A percentile compares a stretch with the other conserved stretches of the same genome.
These are phyloP conservation scores for Brasenia schreberi DNA, from an alignment of 164 flowering plant genomes.

Conservation along the genomic window DNA sequence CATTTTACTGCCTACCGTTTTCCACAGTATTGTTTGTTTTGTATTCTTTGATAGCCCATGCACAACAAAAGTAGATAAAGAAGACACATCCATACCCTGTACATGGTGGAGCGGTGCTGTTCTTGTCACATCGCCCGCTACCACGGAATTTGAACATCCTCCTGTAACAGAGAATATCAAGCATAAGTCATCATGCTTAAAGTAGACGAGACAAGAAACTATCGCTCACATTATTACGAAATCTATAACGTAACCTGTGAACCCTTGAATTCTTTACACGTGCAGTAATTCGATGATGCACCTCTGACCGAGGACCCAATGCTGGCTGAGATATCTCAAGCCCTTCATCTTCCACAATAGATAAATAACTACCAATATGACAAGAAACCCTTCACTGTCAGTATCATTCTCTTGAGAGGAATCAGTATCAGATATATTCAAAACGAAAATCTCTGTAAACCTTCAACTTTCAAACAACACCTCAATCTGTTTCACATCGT, in stretches of 20 bases:
- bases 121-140: slow-evolving; percentile 43
- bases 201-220: no score
- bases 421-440: no score
- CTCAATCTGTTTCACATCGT: no score
- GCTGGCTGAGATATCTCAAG: slow-evolving; percentile 97
- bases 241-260: slow-evolving; percentile 43
- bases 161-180: slow-evolving; percentile 22
- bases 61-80: background rate
- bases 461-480: no score
- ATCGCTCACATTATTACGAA: no score
- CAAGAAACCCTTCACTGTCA: background rate
- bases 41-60: no score
- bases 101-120: slow-evolving; percentile 85
- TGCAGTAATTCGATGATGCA: slow-evolving; percentile 78
- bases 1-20: no score
- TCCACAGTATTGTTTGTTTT: no score
- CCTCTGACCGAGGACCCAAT: slow-evolving; percentile 68
- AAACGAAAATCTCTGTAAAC: no score
- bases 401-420: no score
- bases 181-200: background rate
- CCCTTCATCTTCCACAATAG: slow-evolving; percentile 66
- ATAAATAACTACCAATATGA: slow-evolving; percentile 36
- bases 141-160: slow-evolving; percentile 54
- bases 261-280: slow-evolving; percentile 41
- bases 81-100: slow-evolving; percentile 37